Conservation (phyloP, 768 basidiomycete species). For the Leucocoprinus birnbaumii region DNA sequence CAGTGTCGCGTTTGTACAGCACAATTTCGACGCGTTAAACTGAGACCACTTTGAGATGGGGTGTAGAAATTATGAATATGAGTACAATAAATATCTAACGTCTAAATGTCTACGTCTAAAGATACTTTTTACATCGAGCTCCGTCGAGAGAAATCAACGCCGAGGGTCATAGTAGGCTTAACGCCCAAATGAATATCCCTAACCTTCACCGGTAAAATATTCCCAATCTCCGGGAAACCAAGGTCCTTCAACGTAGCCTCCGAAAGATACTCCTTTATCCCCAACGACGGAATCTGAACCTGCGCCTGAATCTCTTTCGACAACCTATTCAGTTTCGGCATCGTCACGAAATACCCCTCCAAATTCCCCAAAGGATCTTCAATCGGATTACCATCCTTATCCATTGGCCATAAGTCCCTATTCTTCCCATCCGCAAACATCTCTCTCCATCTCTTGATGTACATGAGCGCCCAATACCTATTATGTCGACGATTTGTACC, state of each 20-base stretch:
- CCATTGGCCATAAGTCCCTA: constrained; percentile 1
- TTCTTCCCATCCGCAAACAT: constrained; percentile 6
- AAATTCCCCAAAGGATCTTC: constrained; percentile 23
- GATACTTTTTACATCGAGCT: no score
- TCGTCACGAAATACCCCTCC: constrained; percentile 17
- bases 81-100: no score
- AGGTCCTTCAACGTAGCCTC: neutral
- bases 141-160: constrained; percentile 11
- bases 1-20: no score
- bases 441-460: constrained; percentile 34
- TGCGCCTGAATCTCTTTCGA: constrained; percentile 12
- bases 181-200: constrained; percentile 26
- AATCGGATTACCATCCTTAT: neutral
- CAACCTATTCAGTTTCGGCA: constrained; percentile 12
- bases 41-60: no score
- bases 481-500: constrained; percentile 21
- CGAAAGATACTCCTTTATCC: constrained; percentile 14
- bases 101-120: no score
- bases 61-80: constrained; percentile 1
- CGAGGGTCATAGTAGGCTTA: constrained; percentile 17
- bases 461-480: constrained; percentile 31
- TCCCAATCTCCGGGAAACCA: neutral
- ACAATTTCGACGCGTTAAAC: no score
- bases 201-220: constrained; percentile 20
- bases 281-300: constrained; percentile 21